Conservation (phyloP, 768 basidiomycete genomes). For the Phanerochaete carnosa region DNA sequence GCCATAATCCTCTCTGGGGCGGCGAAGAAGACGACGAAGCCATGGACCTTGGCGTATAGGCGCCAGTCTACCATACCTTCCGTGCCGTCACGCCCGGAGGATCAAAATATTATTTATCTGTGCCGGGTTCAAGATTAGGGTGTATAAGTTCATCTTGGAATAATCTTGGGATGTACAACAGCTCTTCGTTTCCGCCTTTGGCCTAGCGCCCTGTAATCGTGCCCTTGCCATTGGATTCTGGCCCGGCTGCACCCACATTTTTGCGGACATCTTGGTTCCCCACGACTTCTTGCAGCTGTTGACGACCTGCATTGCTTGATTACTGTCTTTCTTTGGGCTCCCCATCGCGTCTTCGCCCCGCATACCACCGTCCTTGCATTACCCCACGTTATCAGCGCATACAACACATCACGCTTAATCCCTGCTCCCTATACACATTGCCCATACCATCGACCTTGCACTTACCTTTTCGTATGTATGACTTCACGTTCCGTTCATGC, state of each 20-base stretch:
- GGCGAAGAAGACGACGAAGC: constrained; percentile 15
- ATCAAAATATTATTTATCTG: constrained; percentile 2
- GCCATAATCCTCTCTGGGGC: constrained; percentile 8
- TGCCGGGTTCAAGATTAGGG: not conserved
- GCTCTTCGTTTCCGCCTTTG: not conserved
- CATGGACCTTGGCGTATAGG: constrained; percentile 25
- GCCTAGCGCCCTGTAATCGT: not conserved
- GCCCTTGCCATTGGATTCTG: not conserved
- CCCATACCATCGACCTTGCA: not conserved
- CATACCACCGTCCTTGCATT: not conserved
- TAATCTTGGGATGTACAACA: constrained; percentile 6
- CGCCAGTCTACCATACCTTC: not conserved
- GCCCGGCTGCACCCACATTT: not conserved
- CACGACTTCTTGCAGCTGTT: not conserved
- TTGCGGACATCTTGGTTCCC: not conserved
- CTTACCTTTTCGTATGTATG: not conserved
- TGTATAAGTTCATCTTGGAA: not conserved
- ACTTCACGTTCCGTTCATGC: not conserved
- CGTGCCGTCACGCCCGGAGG: not conserved
- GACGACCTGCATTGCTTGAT: constrained; percentile 12
- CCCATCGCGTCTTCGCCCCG: not conserved
- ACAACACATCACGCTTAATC: constrained; percentile 1
- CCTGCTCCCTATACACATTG: not conserved
- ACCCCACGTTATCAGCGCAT: constrained; percentile 4
- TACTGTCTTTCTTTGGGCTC: not conserved